Conservation (phyloP, 2,329 filamentous ascomycete genomes). For the Arthrobotrys sinensis region DNA sequence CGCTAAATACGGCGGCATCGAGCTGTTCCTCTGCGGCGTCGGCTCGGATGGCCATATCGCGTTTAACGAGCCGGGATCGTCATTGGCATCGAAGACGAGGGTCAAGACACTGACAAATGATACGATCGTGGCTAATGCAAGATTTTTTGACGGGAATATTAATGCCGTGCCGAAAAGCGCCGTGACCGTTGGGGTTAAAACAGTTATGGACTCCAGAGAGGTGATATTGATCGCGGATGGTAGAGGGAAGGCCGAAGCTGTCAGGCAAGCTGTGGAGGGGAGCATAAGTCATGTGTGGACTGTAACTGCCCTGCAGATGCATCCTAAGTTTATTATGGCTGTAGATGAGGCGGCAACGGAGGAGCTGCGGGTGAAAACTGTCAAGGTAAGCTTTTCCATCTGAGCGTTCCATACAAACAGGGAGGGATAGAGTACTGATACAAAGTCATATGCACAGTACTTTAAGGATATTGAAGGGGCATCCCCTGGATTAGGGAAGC, state of each 20-base stretch:
- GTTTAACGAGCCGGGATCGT: constrained; percentile 90
- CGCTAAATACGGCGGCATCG: constrained; percentile 81
- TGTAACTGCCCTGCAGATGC: constrained; percentile 83
- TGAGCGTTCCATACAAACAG: not conserved
- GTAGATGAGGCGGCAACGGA: constrained; percentile 85
- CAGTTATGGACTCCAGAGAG: constrained; percentile 84
- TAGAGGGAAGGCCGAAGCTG: constrained; percentile 82
- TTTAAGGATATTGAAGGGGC: constrained; percentile 50
- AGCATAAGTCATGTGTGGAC: constrained; percentile 94
- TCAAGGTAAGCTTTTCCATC: constrained; percentile 68
- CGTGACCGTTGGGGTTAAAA: constrained; percentile 86
- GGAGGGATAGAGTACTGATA: constrained; percentile 18
- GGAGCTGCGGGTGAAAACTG: constrained; percentile 81
- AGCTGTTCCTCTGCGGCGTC: constrained; percentile 87
- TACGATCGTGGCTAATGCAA: constrained; percentile 86
- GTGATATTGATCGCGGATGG: constrained; percentile 87
- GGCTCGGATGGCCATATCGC: constrained; percentile 90
- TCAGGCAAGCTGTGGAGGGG: constrained; percentile 85
- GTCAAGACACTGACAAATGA: constrained; percentile 91
- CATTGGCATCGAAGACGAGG: constrained; percentile 81
- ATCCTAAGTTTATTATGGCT: constrained; percentile 85
- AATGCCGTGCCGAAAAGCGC: constrained; percentile 84
- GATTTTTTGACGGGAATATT: constrained; percentile 85
- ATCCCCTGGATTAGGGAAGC: not conserved
- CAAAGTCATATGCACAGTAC: constrained; percentile 14